phyloP scores from a whole-genome alignment of 2,329 filamentous ascomycete species.

The Exophiala sp. region DNA sequence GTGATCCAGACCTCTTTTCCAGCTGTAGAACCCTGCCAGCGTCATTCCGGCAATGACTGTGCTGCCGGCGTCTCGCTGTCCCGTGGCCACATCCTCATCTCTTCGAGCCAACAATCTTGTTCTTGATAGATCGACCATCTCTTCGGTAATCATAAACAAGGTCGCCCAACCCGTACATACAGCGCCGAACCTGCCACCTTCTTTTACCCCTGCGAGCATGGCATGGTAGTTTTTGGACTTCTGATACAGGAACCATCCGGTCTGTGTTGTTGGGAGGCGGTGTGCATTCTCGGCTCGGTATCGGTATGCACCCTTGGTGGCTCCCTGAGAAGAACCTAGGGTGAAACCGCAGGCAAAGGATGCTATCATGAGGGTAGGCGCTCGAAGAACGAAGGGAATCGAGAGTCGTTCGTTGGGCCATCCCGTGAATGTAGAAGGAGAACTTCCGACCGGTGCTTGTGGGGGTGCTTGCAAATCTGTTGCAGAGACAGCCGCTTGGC shows the following conservation, averaged over 20 bases:
- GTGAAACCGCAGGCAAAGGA: constrained; percentile 64
- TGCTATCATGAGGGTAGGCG: constrained; percentile 58
- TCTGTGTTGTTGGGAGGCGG: constrained; percentile 72
- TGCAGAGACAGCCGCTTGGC: not conserved
- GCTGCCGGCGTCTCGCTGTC: constrained; percentile 67
- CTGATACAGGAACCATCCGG: constrained; percentile 97
- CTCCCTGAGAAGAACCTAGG: constrained; percentile 67
- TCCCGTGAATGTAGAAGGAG: constrained; percentile 29
- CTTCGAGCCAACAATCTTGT: constrained; percentile 65
- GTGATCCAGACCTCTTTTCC: constrained; percentile 75
- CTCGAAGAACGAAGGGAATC: constrained; percentile 58
- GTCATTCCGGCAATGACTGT: constrained; percentile 77
- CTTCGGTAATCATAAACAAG: constrained; percentile 74
- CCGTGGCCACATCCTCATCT: constrained; percentile 66
- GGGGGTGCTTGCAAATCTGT: not conserved
- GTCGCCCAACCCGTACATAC: constrained; percentile 67
- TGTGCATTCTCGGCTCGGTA: constrained; percentile 97
- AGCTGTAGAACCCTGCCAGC: constrained; percentile 78
- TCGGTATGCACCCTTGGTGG: constrained; percentile 66
- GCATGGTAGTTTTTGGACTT: constrained; percentile 94
- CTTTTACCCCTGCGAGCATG: constrained; percentile 68
- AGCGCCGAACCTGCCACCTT: constrained; percentile 68
- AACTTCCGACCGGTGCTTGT: not conserved
- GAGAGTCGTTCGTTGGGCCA: constrained; percentile 45
- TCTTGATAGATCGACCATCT: constrained; percentile 70